phyloP scores from a whole-genome alignment of 495 filamentous ascomycete genomes.

The Copromyces sp. region DNA sequence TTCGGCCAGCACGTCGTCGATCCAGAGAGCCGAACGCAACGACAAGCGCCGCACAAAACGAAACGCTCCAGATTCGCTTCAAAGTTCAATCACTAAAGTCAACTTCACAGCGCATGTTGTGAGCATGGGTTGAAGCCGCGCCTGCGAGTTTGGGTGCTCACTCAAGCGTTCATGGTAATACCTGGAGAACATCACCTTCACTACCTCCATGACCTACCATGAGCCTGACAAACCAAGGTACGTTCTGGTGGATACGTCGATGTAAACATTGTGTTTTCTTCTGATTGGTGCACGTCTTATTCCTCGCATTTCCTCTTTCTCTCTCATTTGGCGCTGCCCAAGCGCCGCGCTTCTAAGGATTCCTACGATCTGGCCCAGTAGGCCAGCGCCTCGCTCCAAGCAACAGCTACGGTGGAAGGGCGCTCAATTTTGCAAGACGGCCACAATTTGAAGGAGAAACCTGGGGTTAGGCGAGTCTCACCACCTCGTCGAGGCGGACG shows the following conservation, averaged over 20 bases:
- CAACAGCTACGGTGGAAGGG: not conserved
- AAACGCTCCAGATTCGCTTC: not conserved
- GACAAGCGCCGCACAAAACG: not conserved
- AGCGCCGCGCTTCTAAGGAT: not conserved
- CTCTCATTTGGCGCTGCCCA: not conserved
- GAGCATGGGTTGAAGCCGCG: not conserved
- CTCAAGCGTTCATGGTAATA: not conserved
- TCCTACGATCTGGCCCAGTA: not conserved
- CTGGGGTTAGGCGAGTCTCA: not conserved
- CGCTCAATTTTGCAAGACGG: not conserved
- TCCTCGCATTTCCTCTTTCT: not conserved
- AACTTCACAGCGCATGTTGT: not conserved
- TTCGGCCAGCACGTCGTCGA: not conserved
- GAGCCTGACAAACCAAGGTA: not conserved
- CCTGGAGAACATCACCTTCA: not conserved
- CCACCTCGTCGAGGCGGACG: not conserved
- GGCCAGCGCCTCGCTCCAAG: not conserved
- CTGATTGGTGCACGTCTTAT: not conserved
- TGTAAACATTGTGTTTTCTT: not conserved
- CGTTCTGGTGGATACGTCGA: not conserved
- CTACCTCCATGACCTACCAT: not conserved
- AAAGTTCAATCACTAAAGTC: not conserved
- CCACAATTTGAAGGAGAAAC: not conserved
- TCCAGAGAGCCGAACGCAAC: not conserved
- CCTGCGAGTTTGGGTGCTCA: not conserved